A percentile compares a stretch with the other conserved stretches of the same genome.
These are phyloP conservation scores for Balansia obtecta DNA, from an alignment of 2,329 filamentous ascomycete species.

Conservation along the genomic window DNA sequence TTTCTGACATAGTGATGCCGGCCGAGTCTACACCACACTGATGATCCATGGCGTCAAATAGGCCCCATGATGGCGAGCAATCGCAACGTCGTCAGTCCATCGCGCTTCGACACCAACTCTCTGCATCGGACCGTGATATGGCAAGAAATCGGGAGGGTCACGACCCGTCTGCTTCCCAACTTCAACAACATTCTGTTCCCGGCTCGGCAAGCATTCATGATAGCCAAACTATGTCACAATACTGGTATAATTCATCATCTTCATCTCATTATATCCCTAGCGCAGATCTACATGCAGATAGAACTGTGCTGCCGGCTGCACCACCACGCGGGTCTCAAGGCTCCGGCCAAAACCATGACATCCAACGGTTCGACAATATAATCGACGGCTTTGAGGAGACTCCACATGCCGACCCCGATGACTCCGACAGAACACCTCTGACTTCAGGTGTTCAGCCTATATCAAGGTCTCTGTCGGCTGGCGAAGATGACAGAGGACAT, in stretches of 20 bases:
- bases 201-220: conserved; percentile 11
- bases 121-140: conserved; percentile 7
- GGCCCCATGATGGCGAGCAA: conserved; percentile 13
- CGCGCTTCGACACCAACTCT: conserved; percentile 51
- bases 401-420: conserved; percentile 26
- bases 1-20: conserved; percentile 5
- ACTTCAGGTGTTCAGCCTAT: conserved; percentile 44
- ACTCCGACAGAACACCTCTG: conserved; percentile 48
- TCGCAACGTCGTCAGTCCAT: conserved; percentile 39
- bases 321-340: conserved; percentile 38
- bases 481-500: conserved; percentile 28
- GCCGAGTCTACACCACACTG: not conserved
- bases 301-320: conserved; percentile 39
- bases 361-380: conserved; percentile 18
- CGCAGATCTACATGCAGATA: conserved; percentile 39
- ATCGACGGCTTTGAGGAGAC: conserved; percentile 20
- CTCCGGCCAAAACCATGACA: conserved; percentile 12
- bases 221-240: conserved; percentile 32
- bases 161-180: not conserved
- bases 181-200: conserved; percentile 5
- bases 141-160: not conserved
- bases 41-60: conserved; percentile 18
- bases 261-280: conserved; percentile 23
- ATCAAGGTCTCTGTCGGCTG: conserved; percentile 32
- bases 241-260: conserved; percentile 38